Evolutionary conservation across 1,139 yeast genomes (phyloP).

Genomic region (Candida buenavistaensis): DNA sequence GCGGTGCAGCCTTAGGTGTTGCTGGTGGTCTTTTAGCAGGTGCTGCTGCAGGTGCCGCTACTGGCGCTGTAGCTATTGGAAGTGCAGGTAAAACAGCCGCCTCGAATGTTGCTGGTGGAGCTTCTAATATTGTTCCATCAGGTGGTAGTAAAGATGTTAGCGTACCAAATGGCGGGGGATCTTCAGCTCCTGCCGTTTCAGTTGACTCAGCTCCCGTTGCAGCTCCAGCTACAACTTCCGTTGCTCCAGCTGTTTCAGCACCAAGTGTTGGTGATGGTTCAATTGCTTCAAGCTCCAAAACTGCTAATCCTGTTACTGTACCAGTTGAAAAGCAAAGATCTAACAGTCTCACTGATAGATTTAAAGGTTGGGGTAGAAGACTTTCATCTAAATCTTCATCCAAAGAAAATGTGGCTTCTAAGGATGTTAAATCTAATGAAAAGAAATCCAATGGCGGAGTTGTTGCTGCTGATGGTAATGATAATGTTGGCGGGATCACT

Average conservation of each 20-base stretch:
- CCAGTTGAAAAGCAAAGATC: constrained; percentile 14
- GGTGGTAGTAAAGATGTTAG: constrained; percentile 5
- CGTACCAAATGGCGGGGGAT: constrained; percentile 2
- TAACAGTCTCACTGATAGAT: constrained; percentile 21
- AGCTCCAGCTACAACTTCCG: no score
- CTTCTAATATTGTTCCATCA: constrained; percentile 4
- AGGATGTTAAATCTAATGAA: no score
- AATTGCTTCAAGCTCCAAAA: not conserved
- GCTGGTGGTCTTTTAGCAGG: constrained; percentile 13
- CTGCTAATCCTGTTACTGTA: constrained; percentile 11
- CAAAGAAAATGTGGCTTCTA: not conserved
- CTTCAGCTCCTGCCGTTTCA: constrained; percentile 4
- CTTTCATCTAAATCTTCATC: constrained; percentile 11
- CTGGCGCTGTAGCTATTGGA: constrained; percentile 10
- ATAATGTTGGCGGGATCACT: constrained; percentile 9
- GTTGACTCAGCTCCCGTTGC: constrained; percentile 12
- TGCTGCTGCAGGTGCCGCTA: constrained; percentile 13
- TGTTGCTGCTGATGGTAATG: constrained; percentile 6
- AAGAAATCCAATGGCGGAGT: constrained; percentile 4
- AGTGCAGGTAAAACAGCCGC: constrained; percentile 13
- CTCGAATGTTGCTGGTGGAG: constrained; percentile 11
- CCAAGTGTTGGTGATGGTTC: constrained; percentile 2
- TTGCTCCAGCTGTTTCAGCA: constrained; percentile 12
- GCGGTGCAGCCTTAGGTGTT: constrained; percentile 1
- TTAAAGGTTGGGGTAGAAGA: constrained; percentile 25